phyloP scores from a whole-genome alignment of 2,329 filamentous ascomycete genomes.

The Helotiales sp. region DNA sequence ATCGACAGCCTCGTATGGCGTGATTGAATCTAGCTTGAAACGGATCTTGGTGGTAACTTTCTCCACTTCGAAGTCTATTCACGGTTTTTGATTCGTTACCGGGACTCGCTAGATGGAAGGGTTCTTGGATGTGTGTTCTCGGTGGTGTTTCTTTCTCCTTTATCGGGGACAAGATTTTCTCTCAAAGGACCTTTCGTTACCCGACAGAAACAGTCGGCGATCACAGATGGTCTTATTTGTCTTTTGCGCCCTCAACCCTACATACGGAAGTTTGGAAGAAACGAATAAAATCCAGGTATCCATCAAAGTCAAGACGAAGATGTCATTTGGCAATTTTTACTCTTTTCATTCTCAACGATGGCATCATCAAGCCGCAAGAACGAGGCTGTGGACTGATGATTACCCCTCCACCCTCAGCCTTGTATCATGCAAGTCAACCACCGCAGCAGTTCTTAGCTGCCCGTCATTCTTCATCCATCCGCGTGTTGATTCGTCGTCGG shows the following conservation, averaged over 20 bases:
- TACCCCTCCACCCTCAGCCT: not conserved
- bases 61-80: not conserved
- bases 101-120: not conserved
- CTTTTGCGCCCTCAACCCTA: not conserved
- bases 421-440: not conserved
- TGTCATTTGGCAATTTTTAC: too few relatives aligned
- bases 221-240: not conserved
- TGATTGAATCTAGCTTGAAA: not conserved
- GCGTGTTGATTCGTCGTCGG: not conserved
- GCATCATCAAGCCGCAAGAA: not conserved
- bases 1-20: not conserved
- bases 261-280: too few relatives aligned
- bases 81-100: not conserved
- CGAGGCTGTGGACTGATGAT: not conserved
- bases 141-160: not conserved
- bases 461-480: not conserved
- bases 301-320: too few relatives aligned
- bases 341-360: too few relatives aligned
- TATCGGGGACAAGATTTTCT: not conserved
- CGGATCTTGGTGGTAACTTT: not conserved
- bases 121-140: not conserved
- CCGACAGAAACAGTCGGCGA: not conserved
- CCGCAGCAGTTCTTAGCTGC: not conserved
- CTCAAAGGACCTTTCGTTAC: not conserved
- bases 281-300: too few relatives aligned